Conservation (phyloP, 306 rosid species). For the Prunus fruticosa region DNA sequence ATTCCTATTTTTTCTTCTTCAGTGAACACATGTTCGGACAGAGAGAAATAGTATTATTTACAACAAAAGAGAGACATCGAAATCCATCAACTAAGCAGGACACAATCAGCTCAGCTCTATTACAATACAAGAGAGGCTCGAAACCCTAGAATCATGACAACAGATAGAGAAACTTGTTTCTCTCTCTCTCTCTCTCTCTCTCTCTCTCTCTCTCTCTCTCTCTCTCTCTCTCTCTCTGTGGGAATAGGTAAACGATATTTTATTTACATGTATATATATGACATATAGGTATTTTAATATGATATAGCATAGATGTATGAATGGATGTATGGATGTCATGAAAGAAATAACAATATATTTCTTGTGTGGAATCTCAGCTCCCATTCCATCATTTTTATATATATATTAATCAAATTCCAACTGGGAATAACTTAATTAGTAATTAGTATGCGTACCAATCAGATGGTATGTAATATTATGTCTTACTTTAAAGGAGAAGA, state of each 20-base stretch:
- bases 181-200: not conserved
- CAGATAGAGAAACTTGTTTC: slow-evolving; percentile 14
- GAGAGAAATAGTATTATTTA: slow-evolving; percentile 8
- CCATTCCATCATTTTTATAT: slow-evolving; percentile 7
- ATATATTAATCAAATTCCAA: slow-evolving; percentile 19
- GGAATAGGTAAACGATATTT: slow-evolving; percentile 30
- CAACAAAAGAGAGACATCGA: slow-evolving; percentile 20
- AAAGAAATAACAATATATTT: slow-evolving; percentile 14
- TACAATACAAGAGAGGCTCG: slow-evolving; percentile 18
- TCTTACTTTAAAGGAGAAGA: not conserved
- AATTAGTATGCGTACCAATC: not conserved
- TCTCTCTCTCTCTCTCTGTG: slow-evolving; percentile 23
- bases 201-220: slow-evolving; percentile 22
- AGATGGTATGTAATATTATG: not conserved
- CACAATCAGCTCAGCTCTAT: slow-evolving; percentile 14
- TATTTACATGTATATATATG: slow-evolving; percentile 24
- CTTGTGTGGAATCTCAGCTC: slow-evolving; percentile 3
- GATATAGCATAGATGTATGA: slow-evolving; percentile 34
- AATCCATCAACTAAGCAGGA: slow-evolving; percentile 22
- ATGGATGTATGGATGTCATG: slow-evolving; percentile 21
- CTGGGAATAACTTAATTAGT: not conserved
- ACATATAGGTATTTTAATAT: not conserved
- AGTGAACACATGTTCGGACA: slow-evolving; percentile 20
- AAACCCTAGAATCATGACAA: slow-evolving; percentile 44
- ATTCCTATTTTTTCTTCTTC: not conserved